Percentiles rank a stretch among this genome's conserved stretches.
These are phyloP conservation scores for Agaricus blazei DNA, from an alignment of 768 basidiomycete genomes.

Conservation along the genomic window DNA sequence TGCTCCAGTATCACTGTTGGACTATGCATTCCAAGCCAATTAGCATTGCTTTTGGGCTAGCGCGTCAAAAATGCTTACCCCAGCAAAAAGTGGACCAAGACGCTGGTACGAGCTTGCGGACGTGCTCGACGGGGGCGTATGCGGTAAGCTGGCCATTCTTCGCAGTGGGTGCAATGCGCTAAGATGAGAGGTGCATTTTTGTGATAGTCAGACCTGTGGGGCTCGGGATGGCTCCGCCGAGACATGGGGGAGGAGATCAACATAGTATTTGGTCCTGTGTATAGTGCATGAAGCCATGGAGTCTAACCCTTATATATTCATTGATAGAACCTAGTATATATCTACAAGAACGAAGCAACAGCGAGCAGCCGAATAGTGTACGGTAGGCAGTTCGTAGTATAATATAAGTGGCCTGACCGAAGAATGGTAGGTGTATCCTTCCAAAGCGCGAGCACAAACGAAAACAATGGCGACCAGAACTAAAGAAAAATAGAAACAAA, in stretches of 20 bases:
- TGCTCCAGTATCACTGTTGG: not conserved
- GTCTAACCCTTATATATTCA: too few relatives aligned
- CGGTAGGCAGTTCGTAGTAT: too few relatives aligned
- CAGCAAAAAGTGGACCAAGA: not conserved
- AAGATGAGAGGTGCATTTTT: not conserved
- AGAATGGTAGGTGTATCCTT: too few relatives aligned
- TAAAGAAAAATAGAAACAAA: not conserved
- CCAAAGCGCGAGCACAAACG: too few relatives aligned
- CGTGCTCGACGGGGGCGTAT: not conserved
- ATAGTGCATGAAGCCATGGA: too few relatives aligned
- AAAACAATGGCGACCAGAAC: not conserved
- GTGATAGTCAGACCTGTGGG: slow-evolving; percentile 3
- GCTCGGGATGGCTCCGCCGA: not conserved
- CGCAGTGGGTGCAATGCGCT: not conserved
- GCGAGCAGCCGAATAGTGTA: too few relatives aligned
- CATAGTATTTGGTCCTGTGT: not conserved
- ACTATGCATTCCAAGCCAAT: not conserved
- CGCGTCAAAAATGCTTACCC: too few relatives aligned
- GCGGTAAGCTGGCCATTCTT: slow-evolving; percentile 1
- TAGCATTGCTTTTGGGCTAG: not conserved
- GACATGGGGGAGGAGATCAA: not conserved
- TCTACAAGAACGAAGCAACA: too few relatives aligned
- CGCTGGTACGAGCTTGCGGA: not conserved
- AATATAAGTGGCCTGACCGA: too few relatives aligned
- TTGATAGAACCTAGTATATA: too few relatives aligned